Base-by-base conservation (phyloP, 1,284 basidiomycete genomes). In the Phenoliferia sp. region DNA sequence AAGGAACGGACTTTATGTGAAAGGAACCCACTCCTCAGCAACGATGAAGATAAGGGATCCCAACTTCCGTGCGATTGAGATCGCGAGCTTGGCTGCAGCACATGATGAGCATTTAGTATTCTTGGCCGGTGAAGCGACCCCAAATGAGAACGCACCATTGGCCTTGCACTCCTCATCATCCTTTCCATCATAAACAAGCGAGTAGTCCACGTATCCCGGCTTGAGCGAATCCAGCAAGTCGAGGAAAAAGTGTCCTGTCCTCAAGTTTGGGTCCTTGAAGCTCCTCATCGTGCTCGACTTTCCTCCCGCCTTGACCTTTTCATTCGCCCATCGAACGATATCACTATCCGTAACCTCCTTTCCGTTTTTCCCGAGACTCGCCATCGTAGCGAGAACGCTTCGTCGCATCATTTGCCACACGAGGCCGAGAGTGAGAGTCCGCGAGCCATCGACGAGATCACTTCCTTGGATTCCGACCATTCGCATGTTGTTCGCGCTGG, bases 401-500 rank as follows among this genome's bases (percentile, higher is more conserved):
- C 95, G 81, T 66, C 80, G 57, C 95, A 98, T 98, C 68, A 98
- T 83, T 79, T 98, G 95, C 95, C 95, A 99, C 0, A 98, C 94
- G 32, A 98, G 85, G 32, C 95, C 96, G 29, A 99, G 85, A 3
- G 97, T 93, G 60, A 99, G 84, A 15, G 94, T 98, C 80, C 88
- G 89, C 61, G 84, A 85, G 31, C 89, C 94, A 77, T 99, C 95
- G 63, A 95, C 92, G 74, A 99, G 96, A 80, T 98, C 95, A 2
- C 94, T 88, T 15, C 95, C 95, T 79, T 99, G 96, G 74, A 99
- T 97, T 29, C 94, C 94, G 65, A 99, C 94, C 70, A 99, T 84
- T 79, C 92, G 92, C 92, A 99, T 92, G 59, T 89, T 87, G 78
- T 91, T 94, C 77, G 90, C 87, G 80, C 90, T 92, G 22, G 88